Evolutionary conservation across 2,329 filamentous ascomycete genomes (phyloP).

Genomic region (Pseudogymnoascus sp.): DNA sequence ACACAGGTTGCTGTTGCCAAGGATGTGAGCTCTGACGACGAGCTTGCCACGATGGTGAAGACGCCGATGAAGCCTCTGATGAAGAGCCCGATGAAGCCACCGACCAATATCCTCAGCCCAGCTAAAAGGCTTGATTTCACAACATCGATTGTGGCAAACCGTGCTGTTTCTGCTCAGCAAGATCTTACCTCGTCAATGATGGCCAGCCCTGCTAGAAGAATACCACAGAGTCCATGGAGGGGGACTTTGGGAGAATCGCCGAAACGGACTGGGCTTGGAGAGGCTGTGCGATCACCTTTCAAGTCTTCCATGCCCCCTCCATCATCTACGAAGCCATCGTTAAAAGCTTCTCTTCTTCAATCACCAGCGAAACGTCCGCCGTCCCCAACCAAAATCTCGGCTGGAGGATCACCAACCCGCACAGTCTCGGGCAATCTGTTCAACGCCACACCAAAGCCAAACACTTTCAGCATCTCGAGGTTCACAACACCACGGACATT

Average conservation of each 20-base stretch:
- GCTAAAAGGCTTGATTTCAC: slow-evolving; percentile 35
- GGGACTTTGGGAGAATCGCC: slow-evolving; percentile 52
- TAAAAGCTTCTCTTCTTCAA: slow-evolving; percentile 30
- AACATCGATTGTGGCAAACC: slow-evolving; percentile 29
- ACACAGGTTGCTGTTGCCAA: slow-evolving; percentile 46
- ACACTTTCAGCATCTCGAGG: slow-evolving; percentile 28
- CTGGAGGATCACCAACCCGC: slow-evolving; percentile 28
- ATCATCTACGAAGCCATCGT: slow-evolving; percentile 22
- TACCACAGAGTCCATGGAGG: slow-evolving; percentile 47
- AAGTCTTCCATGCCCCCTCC: slow-evolving; percentile 22
- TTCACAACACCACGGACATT: slow-evolving; percentile 28
- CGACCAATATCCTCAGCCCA: slow-evolving; percentile 28
- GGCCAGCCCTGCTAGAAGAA: slow-evolving; percentile 51
- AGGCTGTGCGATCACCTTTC: slow-evolving; percentile 27
- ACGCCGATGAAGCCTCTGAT: slow-evolving; percentile 47
- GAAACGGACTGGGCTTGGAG: slow-evolving; percentile 36
- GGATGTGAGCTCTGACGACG: slow-evolving; percentile 50
- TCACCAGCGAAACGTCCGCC: slow-evolving; percentile 29
- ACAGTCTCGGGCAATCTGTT: slow-evolving; percentile 14
- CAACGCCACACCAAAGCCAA: slow-evolving; percentile 25
- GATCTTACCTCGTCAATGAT: slow-evolving; percentile 38
- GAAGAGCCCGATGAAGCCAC: slow-evolving; percentile 51
- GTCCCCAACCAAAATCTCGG: slow-evolving; percentile 29
- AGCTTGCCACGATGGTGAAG: slow-evolving; percentile 48
- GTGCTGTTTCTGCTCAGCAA: slow-evolving; percentile 29